phyloP scores from a whole-genome alignment of 371 early-diverging fungal genomes.

The Actinomortierella ambigua region DNA sequence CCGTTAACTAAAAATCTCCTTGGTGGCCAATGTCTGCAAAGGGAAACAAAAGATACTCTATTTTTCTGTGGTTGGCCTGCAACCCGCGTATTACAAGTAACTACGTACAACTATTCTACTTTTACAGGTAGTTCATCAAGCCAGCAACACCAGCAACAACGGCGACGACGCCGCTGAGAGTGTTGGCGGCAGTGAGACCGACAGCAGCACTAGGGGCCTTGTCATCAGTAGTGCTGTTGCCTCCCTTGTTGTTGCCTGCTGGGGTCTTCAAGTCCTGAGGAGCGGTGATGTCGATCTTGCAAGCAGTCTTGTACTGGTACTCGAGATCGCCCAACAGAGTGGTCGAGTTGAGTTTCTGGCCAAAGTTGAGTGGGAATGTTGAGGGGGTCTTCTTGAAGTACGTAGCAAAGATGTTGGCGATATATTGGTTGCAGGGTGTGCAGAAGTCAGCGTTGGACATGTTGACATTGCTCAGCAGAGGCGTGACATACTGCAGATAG shows the following conservation, averaged over 20 bases:
- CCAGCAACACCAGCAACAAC: constrained; percentile 13
- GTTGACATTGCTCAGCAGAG: constrained; percentile 10
- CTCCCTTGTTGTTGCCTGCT: background rate
- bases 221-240: background rate
- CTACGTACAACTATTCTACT: too few relatives aligned
- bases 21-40: background rate
- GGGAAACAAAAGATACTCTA: background rate
- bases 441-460: constrained; percentile 22
- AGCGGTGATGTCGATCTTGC: constrained; percentile 12
- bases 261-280: constrained; percentile 15
- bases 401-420: constrained; percentile 44
- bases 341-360: constrained; percentile 11
- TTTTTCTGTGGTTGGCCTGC: too few relatives aligned
- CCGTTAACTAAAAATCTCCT: background rate
- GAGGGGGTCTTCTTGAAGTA: constrained; percentile 39
- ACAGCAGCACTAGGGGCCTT: background rate
- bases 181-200: constrained; percentile 2
- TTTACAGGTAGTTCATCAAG: constrained; percentile 3
- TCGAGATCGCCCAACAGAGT: constrained; percentile 8
- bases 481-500: constrained; percentile 41
- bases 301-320: constrained; percentile 28
- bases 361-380: constrained; percentile 27
- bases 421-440: constrained; percentile 34
- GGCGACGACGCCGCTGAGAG: constrained; percentile 15
- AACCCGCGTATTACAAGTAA: too few relatives aligned